Evolutionary conservation across 805 yeast genomes (phyloP).

Genomic region (Teunomyces atbi): DNA sequence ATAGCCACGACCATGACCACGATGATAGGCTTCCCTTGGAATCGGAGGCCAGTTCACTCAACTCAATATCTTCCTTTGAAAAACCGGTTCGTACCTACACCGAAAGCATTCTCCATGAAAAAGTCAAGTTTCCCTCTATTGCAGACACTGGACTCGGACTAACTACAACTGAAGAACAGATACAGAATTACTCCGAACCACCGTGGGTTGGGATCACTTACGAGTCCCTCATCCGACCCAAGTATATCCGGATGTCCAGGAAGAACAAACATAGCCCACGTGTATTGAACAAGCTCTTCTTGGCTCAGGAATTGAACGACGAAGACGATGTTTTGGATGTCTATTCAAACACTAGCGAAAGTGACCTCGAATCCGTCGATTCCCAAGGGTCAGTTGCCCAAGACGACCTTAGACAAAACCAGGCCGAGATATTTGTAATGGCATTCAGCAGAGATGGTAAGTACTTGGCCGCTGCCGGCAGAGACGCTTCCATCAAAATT

Average conservation of each 20-base stretch:
- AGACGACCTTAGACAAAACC: slow-evolving; percentile 8
- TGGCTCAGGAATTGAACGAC: slow-evolving; percentile 60
- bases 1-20: slow-evolving; percentile 19
- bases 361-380: slow-evolving; percentile 3
- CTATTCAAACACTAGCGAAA: slow-evolving; percentile 9
- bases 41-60: neutral
- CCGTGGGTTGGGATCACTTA: slow-evolving; percentile 35
- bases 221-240: slow-evolving; percentile 51
- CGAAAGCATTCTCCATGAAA: slow-evolving; percentile 12
- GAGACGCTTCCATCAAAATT: slow-evolving; percentile 62
- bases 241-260: slow-evolving; percentile 50
- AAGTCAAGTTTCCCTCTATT: slow-evolving; percentile 14
- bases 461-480: slow-evolving; percentile 81
- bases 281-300: slow-evolving; percentile 50
- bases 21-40: slow-evolving; percentile 3
- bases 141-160: neutral
- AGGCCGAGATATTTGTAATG: slow-evolving; percentile 65
- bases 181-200: slow-evolving; percentile 11
- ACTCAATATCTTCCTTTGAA: neutral
- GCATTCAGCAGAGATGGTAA: slow-evolving; percentile 79
- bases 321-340: slow-evolving; percentile 6
- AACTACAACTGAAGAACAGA: slow-evolving; percentile 4
- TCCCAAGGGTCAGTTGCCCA: slow-evolving; percentile 3
- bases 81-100: slow-evolving; percentile 4
- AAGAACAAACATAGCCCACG: slow-evolving; percentile 46